Percentiles rank a stretch among this genome's conserved stretches.
Conservation (phyloP, 2,329 filamentous ascomycete species). For the Cercospora janseana region DNA sequence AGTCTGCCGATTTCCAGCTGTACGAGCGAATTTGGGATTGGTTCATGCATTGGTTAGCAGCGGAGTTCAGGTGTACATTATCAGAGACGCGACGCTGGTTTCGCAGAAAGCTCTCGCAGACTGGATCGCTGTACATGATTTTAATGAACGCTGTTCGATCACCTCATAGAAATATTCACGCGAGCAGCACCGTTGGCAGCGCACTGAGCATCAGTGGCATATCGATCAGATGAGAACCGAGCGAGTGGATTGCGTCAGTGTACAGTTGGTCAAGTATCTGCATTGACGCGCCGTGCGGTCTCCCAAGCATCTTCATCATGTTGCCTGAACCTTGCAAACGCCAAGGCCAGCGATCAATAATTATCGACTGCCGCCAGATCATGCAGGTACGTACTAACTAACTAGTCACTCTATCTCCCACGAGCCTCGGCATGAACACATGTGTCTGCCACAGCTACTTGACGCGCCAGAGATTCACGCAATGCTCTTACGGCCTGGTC, state of each 20-base stretch:
- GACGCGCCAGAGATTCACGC: not conserved
- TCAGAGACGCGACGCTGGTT: not conserved
- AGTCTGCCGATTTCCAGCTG: not conserved
- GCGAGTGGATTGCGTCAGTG: no score
- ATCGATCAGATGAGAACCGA: no score
- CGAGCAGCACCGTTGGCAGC: no score
- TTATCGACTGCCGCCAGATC: not conserved
- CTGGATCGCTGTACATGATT: not conserved
- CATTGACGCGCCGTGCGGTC: no score
- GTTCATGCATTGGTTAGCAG: conserved; percentile 6
- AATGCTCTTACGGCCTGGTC: no score
- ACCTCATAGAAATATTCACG: no score
- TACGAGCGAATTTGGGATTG: not conserved
- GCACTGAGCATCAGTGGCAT: no score
- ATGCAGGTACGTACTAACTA: not conserved
- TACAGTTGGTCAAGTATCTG: no score
- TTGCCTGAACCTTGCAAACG: no score
- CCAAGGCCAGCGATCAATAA: no score
- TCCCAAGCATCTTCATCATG: not conserved
- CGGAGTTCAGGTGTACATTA: conserved; percentile 4
- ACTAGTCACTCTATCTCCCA: not conserved
- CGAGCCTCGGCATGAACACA: conserved; percentile 1
- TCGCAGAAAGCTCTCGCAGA: not conserved
- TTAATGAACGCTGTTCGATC: conserved; percentile 1
- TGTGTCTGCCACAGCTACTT: not conserved